Percentiles rank a stretch among this genome's conserved stretches.
Evolutionary conservation across 2,329 filamentous ascomycete genomes (phyloP).

Genomic region (Fusarium foetens): DNA sequence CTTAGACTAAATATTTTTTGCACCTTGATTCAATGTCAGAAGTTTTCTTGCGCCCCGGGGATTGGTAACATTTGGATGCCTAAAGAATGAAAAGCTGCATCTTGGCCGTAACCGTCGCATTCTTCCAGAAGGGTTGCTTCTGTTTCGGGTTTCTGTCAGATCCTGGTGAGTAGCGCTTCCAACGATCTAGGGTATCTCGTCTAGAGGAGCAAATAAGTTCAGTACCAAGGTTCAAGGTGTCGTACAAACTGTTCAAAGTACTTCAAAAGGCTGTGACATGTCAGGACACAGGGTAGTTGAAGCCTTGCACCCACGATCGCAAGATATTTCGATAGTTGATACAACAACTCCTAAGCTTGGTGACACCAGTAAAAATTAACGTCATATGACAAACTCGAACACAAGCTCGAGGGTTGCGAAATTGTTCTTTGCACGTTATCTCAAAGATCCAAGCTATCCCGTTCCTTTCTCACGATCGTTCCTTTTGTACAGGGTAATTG

Average conservation of each 20-base stretch:
- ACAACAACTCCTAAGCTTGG: not conserved
- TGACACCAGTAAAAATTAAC: not conserved
- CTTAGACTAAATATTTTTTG: too few species aligned
- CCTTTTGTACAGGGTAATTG: not conserved
- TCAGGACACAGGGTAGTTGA: not conserved
- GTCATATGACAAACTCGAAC: not conserved
- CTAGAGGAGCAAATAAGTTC: not conserved
- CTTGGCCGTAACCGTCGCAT: not conserved
- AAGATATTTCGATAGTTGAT: not conserved
- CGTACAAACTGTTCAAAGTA: not conserved
- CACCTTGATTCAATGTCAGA: too few species aligned
- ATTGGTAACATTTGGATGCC: not conserved
- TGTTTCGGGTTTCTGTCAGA: not conserved
- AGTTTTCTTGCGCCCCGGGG: too few species aligned
- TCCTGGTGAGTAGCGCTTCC: not conserved
- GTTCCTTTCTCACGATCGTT: not conserved
- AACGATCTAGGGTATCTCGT: slow-evolving; percentile 4
- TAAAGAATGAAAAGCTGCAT: not conserved
- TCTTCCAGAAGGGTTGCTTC: not conserved
- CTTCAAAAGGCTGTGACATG: not conserved
- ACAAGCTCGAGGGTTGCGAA: not conserved
- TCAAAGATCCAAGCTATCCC: not conserved
- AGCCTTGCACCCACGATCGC: not conserved
- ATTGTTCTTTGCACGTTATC: not conserved
- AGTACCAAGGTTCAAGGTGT: not conserved